A percentile compares a stretch with the other conserved stretches of the same genome.
Evolutionary conservation across 139 green algal species (phyloP).

Genomic region (Eudorina sp.): DNA sequence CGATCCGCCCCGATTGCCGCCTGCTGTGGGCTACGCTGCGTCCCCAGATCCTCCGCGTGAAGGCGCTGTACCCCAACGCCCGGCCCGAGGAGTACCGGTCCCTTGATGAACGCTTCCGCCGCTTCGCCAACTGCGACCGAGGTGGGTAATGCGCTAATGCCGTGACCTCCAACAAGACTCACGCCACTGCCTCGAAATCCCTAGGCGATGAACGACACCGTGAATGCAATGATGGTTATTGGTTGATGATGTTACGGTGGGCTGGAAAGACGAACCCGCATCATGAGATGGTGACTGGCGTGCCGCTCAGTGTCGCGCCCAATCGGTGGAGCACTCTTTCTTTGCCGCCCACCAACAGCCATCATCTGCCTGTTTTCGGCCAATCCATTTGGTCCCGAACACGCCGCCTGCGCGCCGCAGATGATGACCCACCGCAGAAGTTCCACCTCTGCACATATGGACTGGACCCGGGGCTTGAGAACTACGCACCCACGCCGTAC

Average conservation of each 20-base stretch:
- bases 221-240: background rate
- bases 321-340: background rate
- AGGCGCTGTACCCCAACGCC: slow-evolving; percentile 2
- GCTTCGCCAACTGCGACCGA: slow-evolving; percentile 48
- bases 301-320: background rate
- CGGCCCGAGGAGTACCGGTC: slow-evolving; percentile 21
- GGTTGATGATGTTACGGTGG: background rate
- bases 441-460: slow-evolving; percentile 37
- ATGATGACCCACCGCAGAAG: slow-evolving; percentile 6
- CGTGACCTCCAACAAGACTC: background rate
- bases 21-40: background rate
- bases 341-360: background rate
- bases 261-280: background rate
- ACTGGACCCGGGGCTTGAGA: slow-evolving; percentile 7
- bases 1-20: background rate
- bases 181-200: background rate
- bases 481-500: slow-evolving; percentile 38
- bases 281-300: background rate
- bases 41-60: slow-evolving; percentile 47
- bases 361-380: background rate
- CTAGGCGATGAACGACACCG: background rate
- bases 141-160: background rate
- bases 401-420: too few species aligned
- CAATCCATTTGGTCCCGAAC: too few species aligned
- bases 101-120: slow-evolving; percentile 42